Percentiles rank a stretch among this genome's conserved stretches.
Conservation (phyloP, 2,329 filamentous ascomycete species). For the Cytospora chrysosperma region DNA sequence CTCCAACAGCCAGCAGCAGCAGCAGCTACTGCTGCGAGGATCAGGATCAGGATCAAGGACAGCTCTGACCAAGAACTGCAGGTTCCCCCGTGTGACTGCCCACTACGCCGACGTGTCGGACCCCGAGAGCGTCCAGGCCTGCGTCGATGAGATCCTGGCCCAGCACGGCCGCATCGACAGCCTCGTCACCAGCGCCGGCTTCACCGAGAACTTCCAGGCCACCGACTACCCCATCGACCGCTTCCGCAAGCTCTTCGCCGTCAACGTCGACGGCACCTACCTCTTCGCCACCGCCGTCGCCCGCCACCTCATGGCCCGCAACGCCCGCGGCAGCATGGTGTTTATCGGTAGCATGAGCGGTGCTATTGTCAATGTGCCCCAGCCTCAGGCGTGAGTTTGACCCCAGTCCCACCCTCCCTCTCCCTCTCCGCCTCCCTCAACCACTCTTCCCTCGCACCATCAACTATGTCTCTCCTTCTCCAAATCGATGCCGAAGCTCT, state of each 20-base stretch:
- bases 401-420: neutral
- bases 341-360: slow-evolving; percentile 97
- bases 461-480: no score
- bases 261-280: slow-evolving; percentile 92
- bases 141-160: slow-evolving; percentile 67
- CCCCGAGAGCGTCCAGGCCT: slow-evolving; percentile 72
- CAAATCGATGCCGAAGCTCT: no score
- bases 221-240: slow-evolving; percentile 88
- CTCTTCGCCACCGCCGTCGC: slow-evolving; percentile 82
- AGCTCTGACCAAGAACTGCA: slow-evolving; percentile 32
- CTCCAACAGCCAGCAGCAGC: neutral
- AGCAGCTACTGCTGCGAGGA: neutral
- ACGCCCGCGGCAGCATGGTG: slow-evolving; percentile 79
- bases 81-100: slow-evolving; percentile 78
- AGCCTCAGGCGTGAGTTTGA: slow-evolving; percentile 70
- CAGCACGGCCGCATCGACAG: slow-evolving; percentile 83
- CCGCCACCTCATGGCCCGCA: slow-evolving; percentile 82
- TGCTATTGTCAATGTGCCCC: slow-evolving; percentile 89
- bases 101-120: slow-evolving; percentile 88
- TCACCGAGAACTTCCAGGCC: slow-evolving; percentile 94
- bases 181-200: slow-evolving; percentile 93
- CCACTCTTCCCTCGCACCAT: no score
- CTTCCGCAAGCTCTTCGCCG: slow-evolving; percentile 89
- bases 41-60: no score
- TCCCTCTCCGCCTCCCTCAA: neutral